Evolutionary conservation across 2,329 filamentous ascomycete species (phyloP), one percentile per base, ranked within the genome.

Genomic region (Bipolaris sorokiniana): DNA sequence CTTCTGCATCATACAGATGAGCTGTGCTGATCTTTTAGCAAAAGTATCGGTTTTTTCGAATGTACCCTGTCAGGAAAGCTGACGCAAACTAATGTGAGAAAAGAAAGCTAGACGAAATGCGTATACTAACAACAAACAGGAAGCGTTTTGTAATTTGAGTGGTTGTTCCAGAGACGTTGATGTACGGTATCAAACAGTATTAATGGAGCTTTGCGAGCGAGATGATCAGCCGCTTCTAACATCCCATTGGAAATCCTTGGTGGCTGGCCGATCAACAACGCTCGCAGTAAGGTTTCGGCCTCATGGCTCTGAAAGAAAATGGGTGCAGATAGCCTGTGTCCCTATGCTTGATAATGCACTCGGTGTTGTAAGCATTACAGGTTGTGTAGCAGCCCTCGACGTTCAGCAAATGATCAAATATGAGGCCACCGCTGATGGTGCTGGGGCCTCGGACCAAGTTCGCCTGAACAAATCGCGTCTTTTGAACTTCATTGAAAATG

Each of bases 11-110:
- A 4, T 18, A 22, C 16, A 2, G 10, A 26, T 3, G 22, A 44
- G n/a, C 31, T 22, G 7, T n/a, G 9, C 38, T 51, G 7, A 51
- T 40, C 36, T 44, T 44, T 13, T 44, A 11, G 26, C 13, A 15
- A 51, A 20, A 51, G 48, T 18, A 40, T 51, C 15, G 48, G 48
- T 15, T 40, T 51, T 26, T 51, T 51, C 15, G 48, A 51, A n/a
- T 51, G 48, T 15, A 40, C 38, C 4, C 20, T 36, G 15, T 34
- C 28, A 11, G 48, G 48, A 36, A 42, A 26, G 4, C 18, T 51
- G 15, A 51, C 38, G 7, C 48, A 51, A 15, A 51, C 38, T 13
- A 51, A 51, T 23, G 48, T 51, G 41, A 34, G 48, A 44, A 15
- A 13, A 44, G 2, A 16, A n/a, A 2, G 5, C 9, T 10, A 16